phyloP scores from a whole-genome alignment of 108 stramenopile genomes.

The Poteriospumella lacustris region DNA sequence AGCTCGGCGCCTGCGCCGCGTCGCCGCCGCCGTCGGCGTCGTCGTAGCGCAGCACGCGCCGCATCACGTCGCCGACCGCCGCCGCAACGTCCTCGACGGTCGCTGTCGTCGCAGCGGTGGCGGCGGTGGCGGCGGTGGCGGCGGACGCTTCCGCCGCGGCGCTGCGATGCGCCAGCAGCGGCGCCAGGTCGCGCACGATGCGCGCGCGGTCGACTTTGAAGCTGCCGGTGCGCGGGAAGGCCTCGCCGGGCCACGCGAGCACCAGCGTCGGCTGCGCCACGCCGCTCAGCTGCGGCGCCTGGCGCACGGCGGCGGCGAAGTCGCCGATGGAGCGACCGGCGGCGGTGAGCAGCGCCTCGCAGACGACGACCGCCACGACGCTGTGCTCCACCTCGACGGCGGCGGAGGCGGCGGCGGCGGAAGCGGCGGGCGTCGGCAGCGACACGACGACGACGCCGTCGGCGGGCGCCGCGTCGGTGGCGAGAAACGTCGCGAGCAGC shows the following conservation, averaged over 20 bases:
- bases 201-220: neutral
- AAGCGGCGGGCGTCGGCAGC: too few species aligned
- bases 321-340: neutral
- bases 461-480: neutral
- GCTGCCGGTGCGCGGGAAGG: neutral
- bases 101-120: too few species aligned
- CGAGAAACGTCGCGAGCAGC: neutral
- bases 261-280: neutral
- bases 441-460: neutral
- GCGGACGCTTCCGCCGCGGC: too few species aligned
- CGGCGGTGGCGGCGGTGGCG: too few species aligned
- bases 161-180: too few species aligned
- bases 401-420: neutral
- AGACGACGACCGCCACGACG: neutral
- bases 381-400: neutral
- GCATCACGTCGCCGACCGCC: too few species aligned
- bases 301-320: neutral
- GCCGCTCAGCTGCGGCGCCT: neutral
- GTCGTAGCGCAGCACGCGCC: too few species aligned
- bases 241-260: neutral
- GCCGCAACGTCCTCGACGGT: too few species aligned
- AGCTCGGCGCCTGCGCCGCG: too few species aligned
- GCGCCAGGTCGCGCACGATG: neutral
- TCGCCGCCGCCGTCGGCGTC: too few species aligned
- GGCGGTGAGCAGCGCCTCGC: neutral